Evolutionary conservation across 2,329 filamentous ascomycete species (phyloP).

Genomic region (Beauveria australis): DNA sequence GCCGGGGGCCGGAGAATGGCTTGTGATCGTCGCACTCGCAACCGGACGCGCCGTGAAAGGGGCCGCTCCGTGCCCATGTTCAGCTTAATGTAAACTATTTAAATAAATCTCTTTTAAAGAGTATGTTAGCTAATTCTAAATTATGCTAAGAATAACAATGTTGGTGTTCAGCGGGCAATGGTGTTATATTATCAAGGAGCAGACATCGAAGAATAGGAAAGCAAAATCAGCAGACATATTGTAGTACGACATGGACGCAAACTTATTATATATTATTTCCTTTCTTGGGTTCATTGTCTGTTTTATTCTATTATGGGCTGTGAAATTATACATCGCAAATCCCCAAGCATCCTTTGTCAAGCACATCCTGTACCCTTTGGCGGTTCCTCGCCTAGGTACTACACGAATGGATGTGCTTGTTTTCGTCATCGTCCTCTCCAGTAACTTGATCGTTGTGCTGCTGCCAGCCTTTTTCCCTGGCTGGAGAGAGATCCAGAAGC

Average conservation of each 20-base stretch:
- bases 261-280: not conserved
- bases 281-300: not conserved
- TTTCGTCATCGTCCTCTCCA: not conserved
- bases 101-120: not conserved
- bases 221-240: not conserved
- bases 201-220: not conserved
- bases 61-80: not conserved
- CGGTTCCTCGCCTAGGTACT: not conserved
- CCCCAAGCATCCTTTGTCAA: not conserved
- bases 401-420: not conserved
- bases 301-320: not conserved
- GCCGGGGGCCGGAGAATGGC: too few relatives aligned
- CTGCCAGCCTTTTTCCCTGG: not conserved
- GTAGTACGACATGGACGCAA: not conserved
- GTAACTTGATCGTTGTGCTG: not conserved
- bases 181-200: not conserved
- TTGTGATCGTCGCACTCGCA: not conserved
- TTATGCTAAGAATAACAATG: not conserved
- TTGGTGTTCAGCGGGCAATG: not conserved
- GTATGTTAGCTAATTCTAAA: not conserved
- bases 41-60: not conserved
- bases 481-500: not conserved
- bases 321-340: not conserved
- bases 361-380: not conserved
- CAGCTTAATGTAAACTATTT: not conserved